These are phyloP conservation scores for Acacia melanoxylon DNA, from an alignment of 306 rosid species.

Conservation along the genomic window DNA sequence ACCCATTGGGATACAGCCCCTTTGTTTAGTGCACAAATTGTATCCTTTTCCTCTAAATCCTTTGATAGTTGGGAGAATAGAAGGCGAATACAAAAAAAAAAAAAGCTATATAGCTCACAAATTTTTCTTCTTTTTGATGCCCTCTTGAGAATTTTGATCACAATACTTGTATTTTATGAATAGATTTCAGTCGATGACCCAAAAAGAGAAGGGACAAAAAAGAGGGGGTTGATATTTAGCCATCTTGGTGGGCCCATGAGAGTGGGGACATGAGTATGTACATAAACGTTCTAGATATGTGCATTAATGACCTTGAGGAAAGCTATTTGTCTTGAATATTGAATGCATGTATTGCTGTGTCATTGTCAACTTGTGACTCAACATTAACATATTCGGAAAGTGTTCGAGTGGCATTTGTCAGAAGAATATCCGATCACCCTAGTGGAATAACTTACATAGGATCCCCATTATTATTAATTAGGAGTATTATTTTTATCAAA, in stretches of 20 bases:
- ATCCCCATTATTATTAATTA: background rate
- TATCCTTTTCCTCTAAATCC: background rate
- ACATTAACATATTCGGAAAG: no score
- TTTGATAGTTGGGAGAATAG: constrained; percentile 36
- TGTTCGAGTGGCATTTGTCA: background rate
- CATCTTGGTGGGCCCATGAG: background rate
- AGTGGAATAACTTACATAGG: background rate
- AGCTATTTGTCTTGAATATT: background rate
- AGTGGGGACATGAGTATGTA: background rate
- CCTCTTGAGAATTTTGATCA: background rate
- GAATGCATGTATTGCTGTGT: background rate
- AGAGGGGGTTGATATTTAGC: background rate
- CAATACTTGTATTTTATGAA: background rate
- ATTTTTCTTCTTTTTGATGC: background rate
- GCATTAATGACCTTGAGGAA: background rate
- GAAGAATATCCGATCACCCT: background rate
- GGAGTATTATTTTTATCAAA: no score
- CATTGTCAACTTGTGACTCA: background rate
- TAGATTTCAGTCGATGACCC: background rate
- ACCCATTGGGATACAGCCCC: constrained; percentile 8
- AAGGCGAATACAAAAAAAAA: background rate
- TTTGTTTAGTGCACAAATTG: constrained; percentile 16
- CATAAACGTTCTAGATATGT: background rate
- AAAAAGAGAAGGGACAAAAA: background rate
- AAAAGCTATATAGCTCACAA: background rate